phyloP scores from a whole-genome alignment of 805 yeast species.

The Yarrowia phangngaensis region DNA sequence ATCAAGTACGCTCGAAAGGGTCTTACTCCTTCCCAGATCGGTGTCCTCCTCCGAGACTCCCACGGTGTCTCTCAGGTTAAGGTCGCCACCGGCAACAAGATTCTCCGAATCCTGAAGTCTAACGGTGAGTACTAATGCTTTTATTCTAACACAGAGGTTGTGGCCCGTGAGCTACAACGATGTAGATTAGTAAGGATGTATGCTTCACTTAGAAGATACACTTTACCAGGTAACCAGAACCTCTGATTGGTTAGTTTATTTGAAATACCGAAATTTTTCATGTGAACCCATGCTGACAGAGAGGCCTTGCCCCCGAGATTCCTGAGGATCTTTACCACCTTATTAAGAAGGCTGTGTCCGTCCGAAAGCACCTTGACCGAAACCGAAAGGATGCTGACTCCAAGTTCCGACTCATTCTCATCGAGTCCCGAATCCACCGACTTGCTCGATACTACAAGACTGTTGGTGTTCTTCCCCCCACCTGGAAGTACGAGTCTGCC shows the following conservation, averaged over 20 bases:
- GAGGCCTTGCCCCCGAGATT: constrained; percentile 92
- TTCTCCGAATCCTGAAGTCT: constrained; percentile 97
- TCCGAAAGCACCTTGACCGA: constrained; percentile 99
- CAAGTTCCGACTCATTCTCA: constrained; percentile 99
- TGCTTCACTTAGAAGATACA: too few species aligned
- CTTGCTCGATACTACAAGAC: constrained; percentile 99
- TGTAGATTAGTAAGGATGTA: constrained; percentile 6
- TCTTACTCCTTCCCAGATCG: constrained; percentile 98
- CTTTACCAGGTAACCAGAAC: constrained; percentile 19
- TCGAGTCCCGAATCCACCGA: constrained; percentile 99
- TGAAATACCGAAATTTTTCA: constrained; percentile 3
- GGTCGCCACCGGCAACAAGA: constrained; percentile 98
- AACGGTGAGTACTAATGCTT: constrained; percentile 59
- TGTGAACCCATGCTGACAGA: constrained; percentile 36
- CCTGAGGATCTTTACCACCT: constrained; percentile 99
- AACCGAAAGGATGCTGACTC: constrained; percentile 99
- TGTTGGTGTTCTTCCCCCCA: constrained; percentile 97
- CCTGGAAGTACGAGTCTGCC: constrained; percentile 99
- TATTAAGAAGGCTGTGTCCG: constrained; percentile 99
- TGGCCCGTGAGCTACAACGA: constrained; percentile 18
- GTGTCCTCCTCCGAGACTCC: constrained; percentile 99
- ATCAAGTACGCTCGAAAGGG: constrained; percentile 99
- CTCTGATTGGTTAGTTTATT: constrained; percentile 23
- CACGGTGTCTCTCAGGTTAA: constrained; percentile 99
- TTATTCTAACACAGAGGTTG: constrained; percentile 17